Conservation (phyloP, 2,329 filamentous ascomycete genomes). For the Aureobasidium vineae region DNA sequence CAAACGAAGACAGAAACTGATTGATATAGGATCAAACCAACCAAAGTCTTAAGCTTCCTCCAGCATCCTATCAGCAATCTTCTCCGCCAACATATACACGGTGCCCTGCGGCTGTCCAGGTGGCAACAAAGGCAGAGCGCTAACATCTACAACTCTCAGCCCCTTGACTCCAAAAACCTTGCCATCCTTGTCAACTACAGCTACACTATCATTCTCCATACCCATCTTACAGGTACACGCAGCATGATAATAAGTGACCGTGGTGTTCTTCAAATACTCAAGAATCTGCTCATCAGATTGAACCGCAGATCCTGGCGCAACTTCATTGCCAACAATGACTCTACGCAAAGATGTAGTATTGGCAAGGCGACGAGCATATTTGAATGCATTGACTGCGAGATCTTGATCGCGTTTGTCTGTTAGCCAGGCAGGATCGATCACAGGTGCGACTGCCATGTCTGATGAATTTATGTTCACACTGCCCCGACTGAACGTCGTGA, state of each 20-base stretch:
- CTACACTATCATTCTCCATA: slow-evolving; percentile 28
- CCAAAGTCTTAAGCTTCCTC: neutral
- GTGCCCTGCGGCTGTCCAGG: slow-evolving; percentile 34
- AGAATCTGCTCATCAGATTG: slow-evolving; percentile 4
- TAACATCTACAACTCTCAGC: neutral
- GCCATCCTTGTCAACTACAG: slow-evolving; percentile 32
- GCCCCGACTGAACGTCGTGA: slow-evolving; percentile 40
- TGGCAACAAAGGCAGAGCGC: slow-evolving; percentile 31
- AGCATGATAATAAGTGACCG: slow-evolving; percentile 22
- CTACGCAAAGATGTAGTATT: neutral
- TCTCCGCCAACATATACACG: slow-evolving; percentile 26
- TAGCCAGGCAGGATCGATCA: slow-evolving; percentile 42
- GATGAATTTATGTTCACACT: slow-evolving; percentile 38
- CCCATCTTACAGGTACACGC: slow-evolving; percentile 32
- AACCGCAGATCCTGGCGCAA: slow-evolving; percentile 16
- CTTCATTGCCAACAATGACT: slow-evolving; percentile 15
- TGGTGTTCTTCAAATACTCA: neutral
- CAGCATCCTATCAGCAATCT: neutral
- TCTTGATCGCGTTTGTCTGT: slow-evolving; percentile 37
- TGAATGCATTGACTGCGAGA: slow-evolving; percentile 37
- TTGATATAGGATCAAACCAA: neutral
- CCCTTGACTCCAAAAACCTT: slow-evolving; percentile 29
- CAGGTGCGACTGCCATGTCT: slow-evolving; percentile 34
- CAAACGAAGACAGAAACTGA: neutral
- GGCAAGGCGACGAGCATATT: slow-evolving; percentile 20